Base-by-base conservation (phyloP, 805 yeast genomes). In the Kluyveromyces aestuarii region DNA sequence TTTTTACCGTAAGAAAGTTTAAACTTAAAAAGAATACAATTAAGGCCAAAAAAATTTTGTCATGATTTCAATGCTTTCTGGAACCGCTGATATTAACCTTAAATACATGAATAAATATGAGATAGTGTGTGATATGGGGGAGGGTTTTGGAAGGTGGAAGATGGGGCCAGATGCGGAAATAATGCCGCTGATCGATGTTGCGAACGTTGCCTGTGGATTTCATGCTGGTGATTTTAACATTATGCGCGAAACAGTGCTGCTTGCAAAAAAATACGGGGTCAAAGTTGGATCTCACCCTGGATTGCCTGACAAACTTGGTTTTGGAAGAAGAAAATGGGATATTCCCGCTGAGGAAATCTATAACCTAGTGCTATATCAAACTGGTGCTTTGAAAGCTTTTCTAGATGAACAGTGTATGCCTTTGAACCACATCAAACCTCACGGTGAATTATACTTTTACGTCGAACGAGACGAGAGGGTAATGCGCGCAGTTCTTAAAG, bases 261-360 rank as follows among this genome's bases (percentile, higher is more conserved):
- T 65, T 40, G 73, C 72, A 1, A 69, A 70, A 44, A 55, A 63
- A 39, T 52, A 64, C 52, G 53, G 56, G 39, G 73, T 70, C 21
- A 61, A 60, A 48, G 67, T 67, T 33, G 72, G 72, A 1, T 66
- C 73, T 3, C 73, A 69, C 48, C 72, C 72, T 13, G 72, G 73
- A 0, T 53, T 69, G 27, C 72, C 71, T 7, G 73, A 70, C 48
- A 61, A 52, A 41, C 58, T 64, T 47, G 73, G 73, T 1, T 70
- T 70, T 52, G 73, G 73, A n/a, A 60, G 73, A 48, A 60, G 73
- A 55, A 48, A 48, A 27, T 63, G 65, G 69, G 59, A 53, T 9
- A 65, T 69, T 49, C 58, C 64, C 2, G 63, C 72, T 8, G 71
- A 70, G 6, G 73, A 69, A 44, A 56, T 70, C 13, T 68, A 60